Base-by-base conservation (phyloP, 805 yeast genomes). In the Saturnispora quitensis region DNA sequence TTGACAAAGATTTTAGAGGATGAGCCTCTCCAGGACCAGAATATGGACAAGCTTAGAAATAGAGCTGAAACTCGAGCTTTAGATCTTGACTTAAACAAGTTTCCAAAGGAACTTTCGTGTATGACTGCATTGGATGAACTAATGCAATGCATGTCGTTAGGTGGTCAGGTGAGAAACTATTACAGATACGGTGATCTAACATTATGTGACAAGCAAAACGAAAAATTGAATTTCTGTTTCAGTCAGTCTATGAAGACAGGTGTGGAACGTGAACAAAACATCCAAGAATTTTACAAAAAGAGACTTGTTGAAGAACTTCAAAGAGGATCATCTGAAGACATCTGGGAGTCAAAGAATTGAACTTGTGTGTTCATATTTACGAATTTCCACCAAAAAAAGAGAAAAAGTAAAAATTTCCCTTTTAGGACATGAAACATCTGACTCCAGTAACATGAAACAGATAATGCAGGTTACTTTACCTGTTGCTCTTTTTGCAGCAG, bases 111-210 rank as follows among this genome's bases (percentile, higher is more conserved):
- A 50, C 61, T 84, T 89, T 76, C 79, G 48, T 84, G 91, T 62
- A 73, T 83, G 50, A 88, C 91, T 43, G 93, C 93, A 1, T 83
- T 90, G 67, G 96, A 90, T 66, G 95, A 89, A 62, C 72, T 90
- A 22, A 75, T 89, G 45, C 82, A 80, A 45, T 91, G 98, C 65
- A 89, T 86, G 68, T 86, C 97, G 0, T 63, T 90, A 3, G 97
- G 96, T 3, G 97, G 97, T 0, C 97, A 90, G 63, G 69, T 87
- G 20, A 78, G 95, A 54, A 78, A 85, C 67, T 85, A 86, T 61
- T 91, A 90, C 64, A 72, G 97, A 50, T 85, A 81, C 62, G 97
- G 97, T 2, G 80, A 82, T 43, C 75, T 88, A 60, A 81, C 82
- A 48, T 71, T 79, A 54, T 91, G 98, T 67, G 75, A 74, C 43